Base-by-base conservation (phyloP, 345 rosid species). In the Pugionium cornutum region DNA sequence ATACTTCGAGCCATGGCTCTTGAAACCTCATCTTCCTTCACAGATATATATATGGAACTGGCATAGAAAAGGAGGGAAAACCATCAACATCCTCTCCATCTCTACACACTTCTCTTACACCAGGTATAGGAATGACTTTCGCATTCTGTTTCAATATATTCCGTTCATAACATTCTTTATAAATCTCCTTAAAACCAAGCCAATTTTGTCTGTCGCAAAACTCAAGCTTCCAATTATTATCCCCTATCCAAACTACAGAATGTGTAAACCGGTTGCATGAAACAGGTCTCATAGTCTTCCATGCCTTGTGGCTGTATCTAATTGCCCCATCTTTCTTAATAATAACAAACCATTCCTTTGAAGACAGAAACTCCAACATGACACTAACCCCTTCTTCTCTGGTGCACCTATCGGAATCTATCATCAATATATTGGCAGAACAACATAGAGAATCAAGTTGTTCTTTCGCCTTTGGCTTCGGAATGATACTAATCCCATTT, bases 191-290 rank as follows among this genome's bases (percentile, higher is more conserved):
- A 76, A 87, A 95, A 77, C 64, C 70, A 9, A 76, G 7, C 99
- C 99, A 95, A 62, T 95, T 87, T 32, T 79, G 86, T 48, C 82
- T 65, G 41, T 77, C 73, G 8, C 83, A 68, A 68, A 95, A 95
- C 82, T 95, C 99, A 34, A 95, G 83, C 78, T 82, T 95, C 98
- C 95, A 89, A 53, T 76, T 81, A 39, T 81, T 84, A 76, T 84
- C 89, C 56, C 79, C 87, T 1, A 78, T 54, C 99, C 98, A 95
- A 33, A 87, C 71, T 51, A 75, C 58, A 69, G 82, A 80, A 76
- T 85, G 92, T 52, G 86, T 85, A 70, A 83, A 50, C 11, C 94
- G 84, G 76, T 91, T 95, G 54, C 48, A 26, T 35, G 87, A 66
- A 48, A 72, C 68, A 39, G 92, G 87, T 71, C 84, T 85, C 89